phyloP scores from a whole-genome alignment of 2,329 filamentous ascomycete genomes.

The Beauveria rudraprayagi region DNA sequence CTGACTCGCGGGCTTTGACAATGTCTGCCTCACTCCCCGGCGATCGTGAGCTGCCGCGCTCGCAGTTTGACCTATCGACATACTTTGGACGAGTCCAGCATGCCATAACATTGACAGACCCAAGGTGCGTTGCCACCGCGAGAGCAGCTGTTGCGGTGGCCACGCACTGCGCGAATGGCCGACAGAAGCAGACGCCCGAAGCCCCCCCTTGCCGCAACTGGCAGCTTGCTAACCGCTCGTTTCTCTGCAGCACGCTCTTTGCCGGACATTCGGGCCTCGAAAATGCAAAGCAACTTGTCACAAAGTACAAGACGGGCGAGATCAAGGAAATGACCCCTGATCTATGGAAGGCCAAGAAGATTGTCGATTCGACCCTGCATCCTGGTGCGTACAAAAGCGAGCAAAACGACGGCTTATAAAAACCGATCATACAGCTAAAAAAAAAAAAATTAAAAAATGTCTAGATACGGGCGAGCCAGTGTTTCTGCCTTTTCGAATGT shows the following conservation, averaged over 20 bases:
- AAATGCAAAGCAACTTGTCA: constrained; percentile 72
- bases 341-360: constrained; percentile 92
- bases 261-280: constrained; percentile 72
- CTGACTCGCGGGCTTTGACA: constrained; percentile 10
- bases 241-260: constrained; percentile 66
- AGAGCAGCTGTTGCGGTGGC: neutral
- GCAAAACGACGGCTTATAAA: constrained; percentile 11
- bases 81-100: constrained; percentile 95
- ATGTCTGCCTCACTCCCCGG: constrained; percentile 63
- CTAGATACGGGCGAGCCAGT: constrained; percentile 87
- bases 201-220: too few relatives aligned
- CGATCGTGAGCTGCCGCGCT: constrained; percentile 75
- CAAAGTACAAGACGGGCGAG: constrained; percentile 80
- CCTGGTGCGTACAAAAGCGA: constrained; percentile 56
- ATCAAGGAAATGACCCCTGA: constrained; percentile 76
- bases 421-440: neutral
- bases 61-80: constrained; percentile 83
- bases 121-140: constrained; percentile 60
- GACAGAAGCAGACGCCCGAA: neutral
- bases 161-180: neutral
- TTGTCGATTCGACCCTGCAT: constrained; percentile 92
- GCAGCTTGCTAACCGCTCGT: neutral
- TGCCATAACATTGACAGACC: constrained; percentile 83
- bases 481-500: constrained; percentile 95
- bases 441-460: neutral